phyloP scores from a whole-genome alignment of 1,139 yeast species.

The Kodamaea suecica region DNA sequence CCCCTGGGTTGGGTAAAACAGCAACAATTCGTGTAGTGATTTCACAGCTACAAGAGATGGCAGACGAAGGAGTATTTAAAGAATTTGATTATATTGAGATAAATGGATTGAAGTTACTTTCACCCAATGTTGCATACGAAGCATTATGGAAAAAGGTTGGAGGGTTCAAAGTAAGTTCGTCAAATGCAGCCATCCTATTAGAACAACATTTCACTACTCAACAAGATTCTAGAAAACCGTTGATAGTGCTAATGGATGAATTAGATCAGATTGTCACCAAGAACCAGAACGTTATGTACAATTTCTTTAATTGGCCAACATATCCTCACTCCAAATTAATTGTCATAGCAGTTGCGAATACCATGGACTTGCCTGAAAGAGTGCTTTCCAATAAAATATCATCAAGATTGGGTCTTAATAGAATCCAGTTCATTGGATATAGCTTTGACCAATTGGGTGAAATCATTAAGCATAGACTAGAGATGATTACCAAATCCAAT shows the following conservation, averaged over 20 bases:
- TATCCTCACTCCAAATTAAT: conserved; percentile 73
- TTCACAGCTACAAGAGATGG: conserved; percentile 53
- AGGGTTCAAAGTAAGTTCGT: conserved; percentile 59
- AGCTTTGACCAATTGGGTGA: conserved; percentile 72
- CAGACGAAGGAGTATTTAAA: conserved; percentile 45
- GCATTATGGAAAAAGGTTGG: conserved; percentile 73
- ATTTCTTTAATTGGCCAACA: conserved; percentile 97
- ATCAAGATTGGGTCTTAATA: conserved; percentile 82
- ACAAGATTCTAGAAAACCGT: conserved; percentile 39
- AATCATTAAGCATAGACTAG: conserved; percentile 71
- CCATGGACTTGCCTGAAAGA: conserved; percentile 96
- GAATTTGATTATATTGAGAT: conserved; percentile 77
- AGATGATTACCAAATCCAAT: conserved; percentile 45
- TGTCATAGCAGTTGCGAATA: conserved; percentile 92
- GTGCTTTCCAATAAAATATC: conserved; percentile 83
- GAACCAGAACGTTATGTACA: conserved; percentile 87
- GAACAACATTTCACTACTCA: conserved; percentile 35
- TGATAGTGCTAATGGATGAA: conserved; percentile 85
- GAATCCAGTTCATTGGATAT: conserved; percentile 88
- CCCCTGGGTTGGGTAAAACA: conserved; percentile 98
- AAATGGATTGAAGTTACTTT: conserved; percentile 81
- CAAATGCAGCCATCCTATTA: conserved; percentile 52
- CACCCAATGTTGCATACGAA: conserved; percentile 87
- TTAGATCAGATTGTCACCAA: conserved; percentile 87
- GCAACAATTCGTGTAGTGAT: conserved; percentile 89